These are phyloP conservation scores for Suillus discolor DNA, from an alignment of 768 basidiomycete species.

Conservation along the genomic window DNA sequence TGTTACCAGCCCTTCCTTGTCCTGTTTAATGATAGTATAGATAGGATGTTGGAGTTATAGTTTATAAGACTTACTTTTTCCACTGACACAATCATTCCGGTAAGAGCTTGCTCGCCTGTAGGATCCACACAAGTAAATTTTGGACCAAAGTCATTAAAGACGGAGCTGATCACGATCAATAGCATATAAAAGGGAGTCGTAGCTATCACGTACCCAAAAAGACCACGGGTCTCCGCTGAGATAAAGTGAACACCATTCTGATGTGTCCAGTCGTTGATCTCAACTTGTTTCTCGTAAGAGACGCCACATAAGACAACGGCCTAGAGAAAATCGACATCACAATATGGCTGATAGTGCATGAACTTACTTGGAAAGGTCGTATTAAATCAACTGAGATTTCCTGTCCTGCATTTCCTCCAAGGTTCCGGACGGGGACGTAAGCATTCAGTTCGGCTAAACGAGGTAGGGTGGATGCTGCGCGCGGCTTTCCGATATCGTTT, in stretches of 20 bases:
- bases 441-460: constrained; percentile 92
- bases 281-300: constrained; percentile 78
- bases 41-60: neutral
- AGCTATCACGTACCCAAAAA: constrained; percentile 76
- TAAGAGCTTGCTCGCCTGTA: constrained; percentile 94
- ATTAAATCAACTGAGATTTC: constrained; percentile 80
- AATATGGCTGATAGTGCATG: neutral
- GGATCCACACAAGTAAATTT: constrained; percentile 96
- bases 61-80: constrained; percentile 57
- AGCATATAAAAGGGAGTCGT: neutral
- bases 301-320: constrained; percentile 88
- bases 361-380: constrained; percentile 84
- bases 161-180: constrained; percentile 54
- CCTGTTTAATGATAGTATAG: constrained; percentile 43
- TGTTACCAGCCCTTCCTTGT: constrained; percentile 89
- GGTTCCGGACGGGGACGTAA: constrained; percentile 90
- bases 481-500: constrained; percentile 84
- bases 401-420: constrained; percentile 78
- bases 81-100: constrained; percentile 96
- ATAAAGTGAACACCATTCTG: constrained; percentile 89
- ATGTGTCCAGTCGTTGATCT: constrained; percentile 97
- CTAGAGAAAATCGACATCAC: constrained; percentile 38
- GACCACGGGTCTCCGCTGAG: constrained; percentile 85
- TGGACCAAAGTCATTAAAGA: constrained; percentile 95
- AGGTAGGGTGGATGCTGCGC: constrained; percentile 85